A percentile compares a stretch with the other conserved stretches of the same genome.
Evolutionary conservation across 306 rosid genomes (phyloP).

Genomic region (Medicago lupulina): DNA sequence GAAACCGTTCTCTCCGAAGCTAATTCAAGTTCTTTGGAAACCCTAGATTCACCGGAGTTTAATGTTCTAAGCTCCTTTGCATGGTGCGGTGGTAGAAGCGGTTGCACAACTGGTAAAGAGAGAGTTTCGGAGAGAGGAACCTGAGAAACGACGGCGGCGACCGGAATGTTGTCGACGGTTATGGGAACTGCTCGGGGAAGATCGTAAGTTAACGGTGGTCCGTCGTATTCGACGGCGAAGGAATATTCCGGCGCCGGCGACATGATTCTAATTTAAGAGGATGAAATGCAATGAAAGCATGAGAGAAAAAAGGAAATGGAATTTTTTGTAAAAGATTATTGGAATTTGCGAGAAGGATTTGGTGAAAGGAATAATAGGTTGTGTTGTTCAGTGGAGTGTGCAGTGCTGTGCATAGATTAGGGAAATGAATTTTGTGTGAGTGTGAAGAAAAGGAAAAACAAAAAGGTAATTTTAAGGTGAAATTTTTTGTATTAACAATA

Average conservation of each 20-base stretch:
- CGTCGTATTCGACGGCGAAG: slow-evolving; percentile 88
- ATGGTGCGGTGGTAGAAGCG: slow-evolving; percentile 57
- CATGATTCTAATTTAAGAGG: slow-evolving; percentile 55
- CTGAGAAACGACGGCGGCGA: slow-evolving; percentile 86
- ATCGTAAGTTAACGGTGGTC: slow-evolving; percentile 80
- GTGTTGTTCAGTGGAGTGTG: neutral
- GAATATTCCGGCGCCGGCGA: slow-evolving; percentile 72
- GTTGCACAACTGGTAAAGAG: slow-evolving; percentile 89
- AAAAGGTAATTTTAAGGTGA: slow-evolving; percentile 21
- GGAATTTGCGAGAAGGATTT: slow-evolving; percentile 17
- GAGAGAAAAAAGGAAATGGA: slow-evolving; percentile 27
- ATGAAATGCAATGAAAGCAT: slow-evolving; percentile 47
- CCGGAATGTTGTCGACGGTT: slow-evolving; percentile 82
- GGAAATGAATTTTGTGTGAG: slow-evolving; percentile 25
- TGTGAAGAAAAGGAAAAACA: slow-evolving; percentile 6
- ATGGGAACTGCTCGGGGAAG: slow-evolving; percentile 91
- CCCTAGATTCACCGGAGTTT: slow-evolving; percentile 57
- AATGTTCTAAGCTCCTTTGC: slow-evolving; percentile 63
- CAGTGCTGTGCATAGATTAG: slow-evolving; percentile 4
- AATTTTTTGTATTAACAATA: no score
- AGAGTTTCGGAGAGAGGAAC: slow-evolving; percentile 63
- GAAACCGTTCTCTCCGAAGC: slow-evolving; percentile 66
- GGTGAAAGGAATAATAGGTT: slow-evolving; percentile 19
- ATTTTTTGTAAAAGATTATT: neutral
- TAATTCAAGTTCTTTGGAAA: slow-evolving; percentile 48